These are phyloP conservation scores for Clavariopsis aquatica DNA, from an alignment of 495 filamentous ascomycete species.

Conservation along the genomic window DNA sequence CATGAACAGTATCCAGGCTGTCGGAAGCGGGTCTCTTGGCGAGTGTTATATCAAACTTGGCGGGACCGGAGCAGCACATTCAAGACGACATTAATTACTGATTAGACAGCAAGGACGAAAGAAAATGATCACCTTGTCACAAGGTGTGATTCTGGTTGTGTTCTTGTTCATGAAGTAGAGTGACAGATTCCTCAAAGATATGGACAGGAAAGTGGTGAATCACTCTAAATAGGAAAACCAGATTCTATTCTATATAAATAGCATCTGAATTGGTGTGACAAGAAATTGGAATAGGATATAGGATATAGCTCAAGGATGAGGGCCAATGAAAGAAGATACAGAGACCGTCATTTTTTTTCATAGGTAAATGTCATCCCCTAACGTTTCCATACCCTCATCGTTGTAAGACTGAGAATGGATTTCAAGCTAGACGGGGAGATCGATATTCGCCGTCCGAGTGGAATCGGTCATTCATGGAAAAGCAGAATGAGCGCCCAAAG, in stretches of 20 bases:
- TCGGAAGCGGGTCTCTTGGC: conserved; percentile 5
- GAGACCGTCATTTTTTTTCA: not conserved
- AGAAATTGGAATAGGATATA: not conserved
- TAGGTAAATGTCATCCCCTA: conserved; percentile 23
- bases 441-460: conserved; percentile 46
- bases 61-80: conserved; percentile 8
- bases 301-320: not conserved
- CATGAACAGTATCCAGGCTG: not conserved
- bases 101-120: too few species aligned
- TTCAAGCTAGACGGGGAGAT: conserved; percentile 37
- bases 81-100: too few species aligned
- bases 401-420: conserved; percentile 29
- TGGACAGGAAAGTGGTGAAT: not conserved
- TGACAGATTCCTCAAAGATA: too few species aligned
- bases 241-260: not conserved
- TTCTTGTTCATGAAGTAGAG: too few species aligned
- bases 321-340: not conserved
- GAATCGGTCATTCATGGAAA: conserved; percentile 44
- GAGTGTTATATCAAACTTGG: not conserved
- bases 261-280: not conserved
- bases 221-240: not conserved
- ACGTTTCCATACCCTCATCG: conserved; percentile 28
- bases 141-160: too few species aligned
- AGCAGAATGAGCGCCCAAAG: conserved; percentile 45
- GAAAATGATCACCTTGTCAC: too few species aligned